A percentile compares a stretch with the other conserved stretches of the same genome.
These are phyloP conservation scores for Piper longum DNA, from an alignment of 164 flowering plant genomes.

Conservation along the genomic window DNA sequence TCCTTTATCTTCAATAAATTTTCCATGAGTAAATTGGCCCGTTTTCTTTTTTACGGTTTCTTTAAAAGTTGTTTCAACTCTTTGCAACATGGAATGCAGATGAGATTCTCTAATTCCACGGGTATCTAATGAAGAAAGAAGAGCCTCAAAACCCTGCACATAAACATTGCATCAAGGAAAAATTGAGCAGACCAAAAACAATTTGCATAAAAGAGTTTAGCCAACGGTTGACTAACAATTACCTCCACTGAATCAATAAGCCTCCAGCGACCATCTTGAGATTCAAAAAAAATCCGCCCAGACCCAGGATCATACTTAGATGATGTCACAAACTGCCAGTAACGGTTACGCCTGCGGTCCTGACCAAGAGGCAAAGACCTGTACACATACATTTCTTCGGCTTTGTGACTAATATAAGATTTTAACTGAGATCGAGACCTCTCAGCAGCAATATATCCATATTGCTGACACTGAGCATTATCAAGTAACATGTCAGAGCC, in stretches of 20 bases:
- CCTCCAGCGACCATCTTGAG: constrained; percentile 66
- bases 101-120: constrained; percentile 82
- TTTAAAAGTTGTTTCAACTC: constrained; percentile 50
- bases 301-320: constrained; percentile 76
- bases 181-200: not conserved
- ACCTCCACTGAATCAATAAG: constrained; percentile 86
- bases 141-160: constrained; percentile 63
- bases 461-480: constrained; percentile 29
- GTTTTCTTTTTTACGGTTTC: constrained; percentile 31
- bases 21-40: not conserved
- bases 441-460: constrained; percentile 40
- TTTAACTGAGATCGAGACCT: constrained; percentile 68
- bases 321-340: constrained; percentile 78
- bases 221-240: not conserved
- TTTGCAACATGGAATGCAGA: constrained; percentile 60
- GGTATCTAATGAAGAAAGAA: constrained; percentile 55
- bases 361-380: constrained; percentile 88
- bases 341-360: constrained; percentile 78
- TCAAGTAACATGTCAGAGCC: constrained; percentile 36
- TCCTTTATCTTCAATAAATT: constrained; percentile 13
- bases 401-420: constrained; percentile 58
- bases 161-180: not conserved
- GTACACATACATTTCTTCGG: constrained; percentile 75
- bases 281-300: constrained; percentile 73
- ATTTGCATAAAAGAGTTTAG: too few relatives aligned